A percentile compares a stretch with the other conserved stretches of the same genome.
Evolutionary conservation across 345 rosid genomes (phyloP).

Genomic region (Tarenaya hassleriana): DNA sequence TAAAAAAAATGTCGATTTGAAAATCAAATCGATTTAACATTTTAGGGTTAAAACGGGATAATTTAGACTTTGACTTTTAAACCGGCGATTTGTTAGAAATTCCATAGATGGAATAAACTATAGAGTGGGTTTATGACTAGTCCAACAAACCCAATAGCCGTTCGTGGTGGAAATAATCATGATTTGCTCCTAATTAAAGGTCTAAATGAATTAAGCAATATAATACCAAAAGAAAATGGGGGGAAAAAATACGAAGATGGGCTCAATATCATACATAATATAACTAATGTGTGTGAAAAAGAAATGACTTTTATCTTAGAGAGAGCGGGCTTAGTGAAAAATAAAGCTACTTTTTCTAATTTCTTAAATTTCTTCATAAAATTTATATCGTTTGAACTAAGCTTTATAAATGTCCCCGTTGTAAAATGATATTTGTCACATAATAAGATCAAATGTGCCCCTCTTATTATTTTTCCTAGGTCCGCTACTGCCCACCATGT

Average conservation of each 20-base stretch:
- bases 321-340: constrained; percentile 20
- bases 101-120: background rate
- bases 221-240: background rate
- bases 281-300: background rate
- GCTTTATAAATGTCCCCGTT: no score
- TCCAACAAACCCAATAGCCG: constrained; percentile 22
- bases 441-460: no score
- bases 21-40: no score
- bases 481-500: no score
- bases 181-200: constrained; percentile 4
- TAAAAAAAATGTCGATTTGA: no score
- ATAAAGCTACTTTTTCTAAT: constrained; percentile 15
- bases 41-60: no score
- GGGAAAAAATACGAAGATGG: background rate
- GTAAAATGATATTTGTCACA: no score
- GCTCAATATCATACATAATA: background rate
- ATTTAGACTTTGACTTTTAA: no score
- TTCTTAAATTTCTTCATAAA: constrained; percentile 18
- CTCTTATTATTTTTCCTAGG: no score
- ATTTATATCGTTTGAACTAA: no score
- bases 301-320: constrained; percentile 6
- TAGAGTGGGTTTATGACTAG: background rate
- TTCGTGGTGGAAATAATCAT: constrained; percentile 19
- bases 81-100: no score
- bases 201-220: background rate